Conservation (phyloP, 495 filamentous ascomycete genomes). For the Cairneyella variabilis region DNA sequence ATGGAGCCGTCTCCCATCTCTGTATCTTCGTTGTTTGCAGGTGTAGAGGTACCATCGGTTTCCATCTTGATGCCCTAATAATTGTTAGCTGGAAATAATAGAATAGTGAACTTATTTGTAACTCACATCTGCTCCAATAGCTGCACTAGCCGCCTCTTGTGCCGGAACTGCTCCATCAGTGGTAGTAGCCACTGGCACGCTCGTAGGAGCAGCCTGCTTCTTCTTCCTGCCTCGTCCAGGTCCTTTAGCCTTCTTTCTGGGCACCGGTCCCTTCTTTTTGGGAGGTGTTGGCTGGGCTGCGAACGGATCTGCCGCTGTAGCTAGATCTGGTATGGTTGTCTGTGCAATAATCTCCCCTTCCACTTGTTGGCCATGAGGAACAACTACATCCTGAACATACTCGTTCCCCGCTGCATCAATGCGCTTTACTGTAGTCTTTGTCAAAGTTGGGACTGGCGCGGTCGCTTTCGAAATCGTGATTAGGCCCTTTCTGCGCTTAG, state of each 20-base stretch:
- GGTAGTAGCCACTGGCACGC: conserved; percentile 17
- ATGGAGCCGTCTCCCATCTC: conserved; percentile 38
- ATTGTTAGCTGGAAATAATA: conserved; percentile 13
- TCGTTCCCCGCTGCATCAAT: conserved; percentile 74
- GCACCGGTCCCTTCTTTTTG: conserved; percentile 64
- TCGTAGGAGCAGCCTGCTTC: conserved; percentile 42
- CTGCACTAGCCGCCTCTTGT: conserved; percentile 41
- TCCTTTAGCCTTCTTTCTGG: conserved; percentile 70
- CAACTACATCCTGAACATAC: conserved; percentile 74
- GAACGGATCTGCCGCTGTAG: conserved; percentile 17
- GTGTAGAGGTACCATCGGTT: conserved; percentile 5
- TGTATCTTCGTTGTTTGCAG: conserved; percentile 34
- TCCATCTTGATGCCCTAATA: conserved; percentile 31
- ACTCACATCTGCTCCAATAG: conserved; percentile 28
- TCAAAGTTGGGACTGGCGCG: conserved; percentile 48
- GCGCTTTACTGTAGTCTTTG: conserved; percentile 73
- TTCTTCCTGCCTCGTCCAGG: conserved; percentile 65
- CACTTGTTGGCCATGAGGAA: conserved; percentile 74
- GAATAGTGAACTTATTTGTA: conserved; percentile 14
- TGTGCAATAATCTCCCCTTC: conserved; percentile 75
- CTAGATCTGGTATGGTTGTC: conserved; percentile 38
- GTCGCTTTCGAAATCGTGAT: conserved; percentile 29
- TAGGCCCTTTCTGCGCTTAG: conserved; percentile 79
- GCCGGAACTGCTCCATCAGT: conserved; percentile 20
- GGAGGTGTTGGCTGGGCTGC: conserved; percentile 29